phyloP scores from a whole-genome alignment of 208 protist genomes.

The Leishmania mexicana region DNA sequence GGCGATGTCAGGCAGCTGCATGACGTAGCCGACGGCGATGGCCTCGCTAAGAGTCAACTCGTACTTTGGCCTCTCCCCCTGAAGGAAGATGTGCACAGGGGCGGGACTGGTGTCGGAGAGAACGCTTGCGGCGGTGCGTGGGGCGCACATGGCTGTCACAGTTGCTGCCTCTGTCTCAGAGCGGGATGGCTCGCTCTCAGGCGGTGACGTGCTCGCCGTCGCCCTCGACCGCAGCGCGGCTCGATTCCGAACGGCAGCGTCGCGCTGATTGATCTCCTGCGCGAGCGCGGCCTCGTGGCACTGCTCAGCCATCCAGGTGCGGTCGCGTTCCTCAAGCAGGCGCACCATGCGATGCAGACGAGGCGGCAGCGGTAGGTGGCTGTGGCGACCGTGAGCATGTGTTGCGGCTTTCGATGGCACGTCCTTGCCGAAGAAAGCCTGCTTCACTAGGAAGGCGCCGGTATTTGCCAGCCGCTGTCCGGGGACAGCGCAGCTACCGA shows the following conservation, averaged over 20 bases:
- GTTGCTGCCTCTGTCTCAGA: background rate
- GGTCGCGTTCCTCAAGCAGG: slow-evolving; percentile 55
- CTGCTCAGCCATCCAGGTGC: slow-evolving; percentile 37
- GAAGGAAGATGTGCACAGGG: slow-evolving; percentile 82
- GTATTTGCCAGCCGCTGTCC: slow-evolving; percentile 12
- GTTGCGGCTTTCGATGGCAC: background rate
- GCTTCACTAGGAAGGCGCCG: slow-evolving; percentile 36
- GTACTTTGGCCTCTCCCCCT: slow-evolving; percentile 49
- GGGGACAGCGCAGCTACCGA: background rate
- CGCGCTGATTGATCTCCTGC: slow-evolving; percentile 35
- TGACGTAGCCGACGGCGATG: slow-evolving; percentile 71
- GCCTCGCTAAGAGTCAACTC: slow-evolving; percentile 76
- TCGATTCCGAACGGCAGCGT: slow-evolving; percentile 30
- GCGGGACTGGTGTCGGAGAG: slow-evolving; percentile 21
- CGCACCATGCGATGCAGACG: slow-evolving; percentile 37
- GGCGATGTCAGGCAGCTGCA: slow-evolving; percentile 75
- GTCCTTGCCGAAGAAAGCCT: slow-evolving; percentile 10
- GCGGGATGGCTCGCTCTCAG: background rate
- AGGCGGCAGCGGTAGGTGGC: slow-evolving; percentile 16
- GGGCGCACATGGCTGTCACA: background rate
- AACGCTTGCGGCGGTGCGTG: background rate
- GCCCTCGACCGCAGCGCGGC: slow-evolving; percentile 15
- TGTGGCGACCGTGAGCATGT: background rate
- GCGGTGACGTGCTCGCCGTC: background rate
- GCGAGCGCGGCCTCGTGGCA: slow-evolving; percentile 41